Percentiles rank a stretch among this genome's conserved stretches.
Conservation (phyloP, 805 yeast genomes). For the Myxozyma neglecta region DNA sequence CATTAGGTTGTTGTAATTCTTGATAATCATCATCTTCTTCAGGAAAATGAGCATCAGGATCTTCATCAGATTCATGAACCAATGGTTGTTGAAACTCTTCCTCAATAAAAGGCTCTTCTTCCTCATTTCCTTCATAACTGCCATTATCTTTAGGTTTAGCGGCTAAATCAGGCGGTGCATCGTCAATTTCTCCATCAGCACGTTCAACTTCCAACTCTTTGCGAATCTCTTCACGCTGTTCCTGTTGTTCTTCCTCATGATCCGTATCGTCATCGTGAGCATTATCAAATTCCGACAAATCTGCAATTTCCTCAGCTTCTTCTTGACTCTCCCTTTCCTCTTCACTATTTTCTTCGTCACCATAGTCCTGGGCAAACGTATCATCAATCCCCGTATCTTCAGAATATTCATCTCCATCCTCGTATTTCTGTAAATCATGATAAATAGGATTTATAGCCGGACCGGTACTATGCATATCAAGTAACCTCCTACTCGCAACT, state of each 20-base stretch:
- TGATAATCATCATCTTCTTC: constrained; percentile 23
- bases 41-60: constrained; percentile 19
- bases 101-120: constrained; percentile 19
- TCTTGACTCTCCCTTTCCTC: constrained; percentile 1
- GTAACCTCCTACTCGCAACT: background rate
- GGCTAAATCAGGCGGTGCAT: background rate
- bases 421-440: background rate
- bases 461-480: background rate
- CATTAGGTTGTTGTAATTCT: background rate
- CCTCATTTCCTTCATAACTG: background rate
- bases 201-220: constrained; percentile 4
- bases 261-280: constrained; percentile 2
- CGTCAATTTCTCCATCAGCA: constrained; percentile 1
- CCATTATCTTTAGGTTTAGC: background rate
- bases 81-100: constrained; percentile 21
- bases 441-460: background rate
- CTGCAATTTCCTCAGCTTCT: constrained; percentile 16
- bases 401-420: background rate
- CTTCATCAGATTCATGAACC: constrained; percentile 26
- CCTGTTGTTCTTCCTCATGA: constrained; percentile 6
- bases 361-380: background rate
- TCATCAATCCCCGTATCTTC: background rate
- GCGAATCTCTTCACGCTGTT: constrained; percentile 5
- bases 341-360: constrained; percentile 6
- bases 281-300: background rate